Evolutionary conservation across 768 basidiomycete species (phyloP).

Genomic region (Rhizopogon vulgaris): DNA sequence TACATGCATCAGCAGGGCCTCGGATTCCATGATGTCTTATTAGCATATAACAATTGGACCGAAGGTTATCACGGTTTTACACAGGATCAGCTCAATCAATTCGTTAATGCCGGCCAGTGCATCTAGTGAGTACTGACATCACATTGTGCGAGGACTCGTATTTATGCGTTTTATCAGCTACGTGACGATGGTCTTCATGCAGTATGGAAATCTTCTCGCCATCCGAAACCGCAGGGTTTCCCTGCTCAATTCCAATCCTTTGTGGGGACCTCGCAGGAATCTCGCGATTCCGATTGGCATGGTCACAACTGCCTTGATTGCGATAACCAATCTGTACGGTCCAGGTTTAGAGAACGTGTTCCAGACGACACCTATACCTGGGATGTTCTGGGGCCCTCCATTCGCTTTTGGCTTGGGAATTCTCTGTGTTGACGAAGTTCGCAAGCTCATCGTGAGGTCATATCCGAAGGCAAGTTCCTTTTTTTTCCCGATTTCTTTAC

Average conservation of each 20-base stretch:
- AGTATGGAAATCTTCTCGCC: slow-evolving; percentile 36
- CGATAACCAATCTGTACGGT: slow-evolving; percentile 38
- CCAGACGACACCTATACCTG: slow-evolving; percentile 35
- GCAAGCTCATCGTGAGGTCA: slow-evolving; percentile 38
- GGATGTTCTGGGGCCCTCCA: slow-evolving; percentile 44
- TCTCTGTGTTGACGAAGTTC: slow-evolving; percentile 35
- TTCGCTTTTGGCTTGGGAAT: slow-evolving; percentile 37
- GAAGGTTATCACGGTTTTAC: slow-evolving; percentile 31
- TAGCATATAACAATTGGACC: slow-evolving; percentile 35
- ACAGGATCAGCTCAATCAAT: slow-evolving; percentile 19
- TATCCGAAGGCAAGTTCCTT: slow-evolving; percentile 32
- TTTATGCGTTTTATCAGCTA: slow-evolving; percentile 24
- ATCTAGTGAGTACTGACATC: slow-evolving; percentile 30
- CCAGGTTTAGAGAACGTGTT: slow-evolving; percentile 39
- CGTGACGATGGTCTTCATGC: slow-evolving; percentile 42
- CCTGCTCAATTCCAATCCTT: slow-evolving; percentile 35
- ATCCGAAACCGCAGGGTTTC: slow-evolving; percentile 41
- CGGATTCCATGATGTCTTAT: slow-evolving; percentile 30
- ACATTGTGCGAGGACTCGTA: neutral
- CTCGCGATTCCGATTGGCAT: slow-evolving; percentile 31
- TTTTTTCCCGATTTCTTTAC: neutral
- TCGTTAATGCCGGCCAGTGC: slow-evolving; percentile 39
- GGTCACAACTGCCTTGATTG: slow-evolving; percentile 35
- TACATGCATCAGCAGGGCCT: slow-evolving; percentile 35
- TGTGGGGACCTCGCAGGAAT: slow-evolving; percentile 44